Percentiles rank a stretch among this genome's conserved stretches.
Conservation (phyloP, 805 yeast species). For the Wickerhamomyces chambardii region DNA sequence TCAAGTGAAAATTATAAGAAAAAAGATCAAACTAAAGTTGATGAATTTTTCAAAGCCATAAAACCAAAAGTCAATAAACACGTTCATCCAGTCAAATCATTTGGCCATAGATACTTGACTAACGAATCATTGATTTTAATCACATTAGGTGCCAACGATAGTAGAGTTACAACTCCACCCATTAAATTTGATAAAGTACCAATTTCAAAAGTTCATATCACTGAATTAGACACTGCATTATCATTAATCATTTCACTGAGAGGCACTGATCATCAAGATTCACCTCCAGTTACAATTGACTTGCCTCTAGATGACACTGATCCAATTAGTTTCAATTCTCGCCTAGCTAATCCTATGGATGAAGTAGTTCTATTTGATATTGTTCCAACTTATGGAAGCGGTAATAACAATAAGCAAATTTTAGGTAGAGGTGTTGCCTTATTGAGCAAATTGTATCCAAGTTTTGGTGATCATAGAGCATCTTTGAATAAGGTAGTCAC, state of each 20-base stretch:
- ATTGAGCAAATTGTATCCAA: conserved; percentile 49
- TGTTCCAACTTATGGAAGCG: conserved; percentile 75
- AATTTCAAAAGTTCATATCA: conserved; percentile 62
- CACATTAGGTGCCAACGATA: conserved; percentile 82
- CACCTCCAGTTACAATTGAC: conserved; percentile 59
- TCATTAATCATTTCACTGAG: conserved; percentile 55
- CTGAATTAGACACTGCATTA: conserved; percentile 83
- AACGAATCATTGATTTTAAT: conserved; percentile 68
- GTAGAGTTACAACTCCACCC: conserved; percentile 42
- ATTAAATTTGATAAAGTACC: conserved; percentile 70
- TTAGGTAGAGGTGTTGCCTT: conserved; percentile 83
- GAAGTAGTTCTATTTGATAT: conserved; percentile 70
- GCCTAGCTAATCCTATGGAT: conserved; percentile 37
- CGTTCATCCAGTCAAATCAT: conserved; percentile 59
- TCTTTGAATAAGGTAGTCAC: conserved; percentile 59
- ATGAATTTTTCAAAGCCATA: conserved; percentile 10
- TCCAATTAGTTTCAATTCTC: conserved; percentile 66
- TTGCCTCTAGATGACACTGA: conserved; percentile 75
- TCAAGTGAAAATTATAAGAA: background rate
- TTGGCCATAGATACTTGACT: conserved; percentile 71
- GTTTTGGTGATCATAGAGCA: conserved; percentile 59
- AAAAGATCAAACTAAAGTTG: conserved; percentile 1
- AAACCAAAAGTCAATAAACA: conserved; percentile 6
- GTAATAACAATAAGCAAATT: conserved; percentile 28
- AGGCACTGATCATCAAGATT: conserved; percentile 22